These are phyloP conservation scores for Carallia brachiata DNA, from an alignment of 345 rosid species.

Conservation along the genomic window DNA sequence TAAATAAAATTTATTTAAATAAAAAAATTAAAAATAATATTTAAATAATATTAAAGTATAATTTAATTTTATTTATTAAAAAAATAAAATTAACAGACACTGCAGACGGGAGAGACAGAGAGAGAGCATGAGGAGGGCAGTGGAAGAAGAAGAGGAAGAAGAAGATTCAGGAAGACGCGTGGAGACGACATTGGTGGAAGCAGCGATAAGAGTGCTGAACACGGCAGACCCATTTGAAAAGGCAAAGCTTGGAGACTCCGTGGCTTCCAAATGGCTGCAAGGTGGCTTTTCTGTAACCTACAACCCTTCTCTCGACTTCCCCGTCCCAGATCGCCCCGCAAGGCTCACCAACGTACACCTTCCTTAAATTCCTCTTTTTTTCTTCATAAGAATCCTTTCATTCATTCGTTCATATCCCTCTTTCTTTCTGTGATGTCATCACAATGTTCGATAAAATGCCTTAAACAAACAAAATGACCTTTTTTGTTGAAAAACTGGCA, in stretches of 20 bases:
- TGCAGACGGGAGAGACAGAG: too few species aligned
- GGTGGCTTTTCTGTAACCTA: constrained; percentile 61
- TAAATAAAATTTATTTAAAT: too few species aligned
- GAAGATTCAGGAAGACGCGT: constrained; percentile 27
- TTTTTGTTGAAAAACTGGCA: neutral
- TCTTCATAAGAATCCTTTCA: neutral
- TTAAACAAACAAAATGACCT: constrained; percentile 1
- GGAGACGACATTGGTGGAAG: constrained; percentile 55
- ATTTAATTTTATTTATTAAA: too few species aligned
- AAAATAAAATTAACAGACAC: too few species aligned
- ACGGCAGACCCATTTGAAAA: constrained; percentile 78
- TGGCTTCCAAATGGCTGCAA: constrained; percentile 73
- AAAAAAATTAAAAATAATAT: too few species aligned
- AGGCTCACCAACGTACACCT: constrained; percentile 55
- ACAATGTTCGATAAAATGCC: constrained; percentile 31
- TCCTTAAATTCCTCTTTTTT: neutral
- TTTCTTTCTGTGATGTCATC: too few species aligned
- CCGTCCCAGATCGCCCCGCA: constrained; percentile 75
- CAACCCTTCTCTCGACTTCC: constrained; percentile 44
- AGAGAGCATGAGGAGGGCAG: too few species aligned
- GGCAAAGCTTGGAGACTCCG: constrained; percentile 66
- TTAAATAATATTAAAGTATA: too few species aligned
- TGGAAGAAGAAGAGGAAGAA: neutral
- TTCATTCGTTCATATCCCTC: neutral
- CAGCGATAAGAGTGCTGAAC: constrained; percentile 68